Conservation (phyloP, 345 rosid genomes). For the Erucastrum elatum region DNA sequence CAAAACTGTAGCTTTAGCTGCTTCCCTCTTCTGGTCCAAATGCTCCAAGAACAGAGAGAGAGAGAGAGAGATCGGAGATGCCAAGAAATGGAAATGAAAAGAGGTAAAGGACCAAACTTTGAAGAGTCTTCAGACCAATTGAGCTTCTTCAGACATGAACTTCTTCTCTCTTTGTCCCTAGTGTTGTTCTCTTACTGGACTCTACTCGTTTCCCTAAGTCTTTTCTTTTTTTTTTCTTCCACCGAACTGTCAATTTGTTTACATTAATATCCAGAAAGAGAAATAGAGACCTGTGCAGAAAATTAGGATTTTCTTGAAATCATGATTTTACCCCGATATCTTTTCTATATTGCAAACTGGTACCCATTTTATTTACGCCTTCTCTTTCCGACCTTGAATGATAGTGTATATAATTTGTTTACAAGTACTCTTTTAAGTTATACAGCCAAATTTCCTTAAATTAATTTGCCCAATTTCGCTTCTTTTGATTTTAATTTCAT, state of each 20-base stretch:
- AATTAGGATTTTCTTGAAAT: neutral
- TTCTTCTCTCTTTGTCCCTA: conserved; percentile 33
- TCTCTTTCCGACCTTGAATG: neutral
- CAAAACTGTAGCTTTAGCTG: conserved; percentile 12
- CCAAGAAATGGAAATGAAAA: neutral
- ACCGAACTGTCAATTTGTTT: conserved; percentile 40
- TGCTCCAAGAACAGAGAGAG: conserved; percentile 13
- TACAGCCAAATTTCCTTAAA: too few relatives aligned
- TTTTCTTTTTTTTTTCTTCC: conserved; percentile 15
- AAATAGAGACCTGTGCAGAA: conserved; percentile 1
- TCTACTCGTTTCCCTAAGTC: conserved; percentile 41
- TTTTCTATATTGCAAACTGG: conserved; percentile 7
- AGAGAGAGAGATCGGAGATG: conserved; percentile 31
- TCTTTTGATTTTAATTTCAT: too few relatives aligned
- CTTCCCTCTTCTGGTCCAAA: conserved; percentile 20
- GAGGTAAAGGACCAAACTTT: neutral
- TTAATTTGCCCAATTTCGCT: too few relatives aligned
- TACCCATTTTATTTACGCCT: conserved; percentile 9
- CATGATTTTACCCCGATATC: conserved; percentile 17
- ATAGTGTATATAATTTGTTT: neutral
- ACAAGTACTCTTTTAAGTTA: neutral
- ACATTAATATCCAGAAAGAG: conserved; percentile 33
- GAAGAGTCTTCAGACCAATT: neutral
- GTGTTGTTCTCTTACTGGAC: conserved; percentile 38
- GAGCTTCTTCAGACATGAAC: conserved; percentile 21